These are phyloP conservation scores for Globisporangium orthogonon DNA, from an alignment of 352 stramenopile genomes.

Conservation along the genomic window DNA sequence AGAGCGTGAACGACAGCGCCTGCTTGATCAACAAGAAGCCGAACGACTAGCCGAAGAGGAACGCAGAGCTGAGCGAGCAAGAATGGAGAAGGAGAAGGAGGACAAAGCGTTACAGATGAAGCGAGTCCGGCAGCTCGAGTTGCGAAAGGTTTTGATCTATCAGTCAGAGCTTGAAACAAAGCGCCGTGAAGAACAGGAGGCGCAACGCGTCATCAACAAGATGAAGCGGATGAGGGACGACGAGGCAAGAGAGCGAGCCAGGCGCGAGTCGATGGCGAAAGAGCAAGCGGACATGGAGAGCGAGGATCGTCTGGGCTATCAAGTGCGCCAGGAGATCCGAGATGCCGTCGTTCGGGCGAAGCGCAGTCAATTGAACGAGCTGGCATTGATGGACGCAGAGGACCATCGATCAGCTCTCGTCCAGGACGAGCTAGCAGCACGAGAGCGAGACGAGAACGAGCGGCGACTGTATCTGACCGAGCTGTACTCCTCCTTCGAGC, in stretches of 20 bases:
- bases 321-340: constrained; percentile 19
- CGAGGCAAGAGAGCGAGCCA: constrained; percentile 24
- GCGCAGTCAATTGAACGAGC: constrained; percentile 33
- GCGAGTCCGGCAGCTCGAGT: constrained; percentile 38
- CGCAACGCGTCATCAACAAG: constrained; percentile 15
- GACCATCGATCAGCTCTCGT: constrained; percentile 30
- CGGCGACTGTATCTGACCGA: constrained; percentile 31
- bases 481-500: constrained; percentile 49
- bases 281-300: constrained; percentile 35
- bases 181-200: constrained; percentile 26
- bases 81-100: constrained; percentile 57
- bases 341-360: constrained; percentile 23
- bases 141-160: constrained; percentile 47
- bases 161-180: constrained; percentile 50
- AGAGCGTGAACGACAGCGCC: constrained; percentile 47
- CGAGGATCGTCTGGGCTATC: constrained; percentile 31
- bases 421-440: constrained; percentile 19
- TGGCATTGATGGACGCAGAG: constrained; percentile 39
- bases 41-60: constrained; percentile 51
- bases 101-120: constrained; percentile 50
- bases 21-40: constrained; percentile 52
- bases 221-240: constrained; percentile 26
- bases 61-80: constrained; percentile 34
- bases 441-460: constrained; percentile 20
- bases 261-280: constrained; percentile 19